Conservation (phyloP, 768 basidiomycete species). For the Nevesoporus exiguus region DNA sequence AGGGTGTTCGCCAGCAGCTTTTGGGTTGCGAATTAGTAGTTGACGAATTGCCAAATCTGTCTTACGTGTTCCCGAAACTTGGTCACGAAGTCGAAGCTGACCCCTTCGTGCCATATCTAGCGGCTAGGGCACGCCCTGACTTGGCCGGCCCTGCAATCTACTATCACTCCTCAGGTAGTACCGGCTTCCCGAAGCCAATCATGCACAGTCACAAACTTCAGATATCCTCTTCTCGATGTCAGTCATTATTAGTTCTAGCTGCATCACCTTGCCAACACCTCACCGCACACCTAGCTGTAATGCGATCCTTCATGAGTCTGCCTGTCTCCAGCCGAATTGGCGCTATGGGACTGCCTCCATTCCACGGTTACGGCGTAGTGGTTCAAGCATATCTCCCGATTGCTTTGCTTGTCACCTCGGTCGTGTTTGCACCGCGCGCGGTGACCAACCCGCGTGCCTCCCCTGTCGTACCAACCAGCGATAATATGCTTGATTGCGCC, state of each 20-base stretch:
- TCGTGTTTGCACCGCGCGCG: conserved; percentile 32
- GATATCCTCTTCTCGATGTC: not conserved
- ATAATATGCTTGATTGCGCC: conserved; percentile 16
- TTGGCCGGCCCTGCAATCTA: conserved; percentile 16
- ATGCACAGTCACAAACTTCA: conserved; percentile 31
- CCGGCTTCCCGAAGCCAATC: conserved; percentile 46
- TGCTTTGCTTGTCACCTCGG: conserved; percentile 24
- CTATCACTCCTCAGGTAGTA: conserved; percentile 35
- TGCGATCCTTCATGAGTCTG: no score
- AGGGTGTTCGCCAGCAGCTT: not conserved
- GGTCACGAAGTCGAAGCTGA: conserved; percentile 28
- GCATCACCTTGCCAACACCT: no score
- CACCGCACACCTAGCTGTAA: no score
- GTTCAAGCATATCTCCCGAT: conserved; percentile 33
- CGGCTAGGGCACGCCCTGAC: conserved; percentile 1
- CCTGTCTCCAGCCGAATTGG: conserved; percentile 14
- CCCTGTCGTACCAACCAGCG: conserved; percentile 16
- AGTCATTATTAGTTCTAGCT: no score
- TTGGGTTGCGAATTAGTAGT: not conserved
- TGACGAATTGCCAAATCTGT: conserved; percentile 35
- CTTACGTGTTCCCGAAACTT: conserved; percentile 38
- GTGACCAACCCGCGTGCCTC: not conserved
- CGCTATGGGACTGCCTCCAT: conserved; percentile 36
- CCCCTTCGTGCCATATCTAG: conserved; percentile 11
- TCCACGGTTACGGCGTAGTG: conserved; percentile 37